These are phyloP conservation scores for Acanthamoeba culbertsoni DNA, from an alignment of 208 protist genomes.

Conservation along the genomic window DNA sequence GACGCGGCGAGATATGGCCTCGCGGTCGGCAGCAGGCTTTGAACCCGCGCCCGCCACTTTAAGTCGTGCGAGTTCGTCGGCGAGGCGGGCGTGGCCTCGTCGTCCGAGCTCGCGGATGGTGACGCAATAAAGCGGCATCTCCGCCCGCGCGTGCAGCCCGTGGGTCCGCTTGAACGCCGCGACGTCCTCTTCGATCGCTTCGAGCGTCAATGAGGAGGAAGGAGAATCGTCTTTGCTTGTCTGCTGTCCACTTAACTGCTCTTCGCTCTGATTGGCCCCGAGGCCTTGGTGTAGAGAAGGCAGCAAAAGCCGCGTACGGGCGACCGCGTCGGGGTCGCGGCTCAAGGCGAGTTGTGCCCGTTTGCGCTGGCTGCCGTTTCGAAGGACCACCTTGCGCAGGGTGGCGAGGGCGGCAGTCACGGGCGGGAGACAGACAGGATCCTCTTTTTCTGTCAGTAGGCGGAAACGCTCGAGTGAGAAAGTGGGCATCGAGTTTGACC, in stretches of 20 bases:
- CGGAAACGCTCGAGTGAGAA: not conserved
- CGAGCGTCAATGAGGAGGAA: not conserved
- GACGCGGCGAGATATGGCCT: not conserved
- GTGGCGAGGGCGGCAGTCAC: not conserved
- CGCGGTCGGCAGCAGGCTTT: not conserved
- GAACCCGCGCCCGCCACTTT: not conserved
- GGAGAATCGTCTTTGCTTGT: not conserved
- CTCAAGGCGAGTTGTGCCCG: not conserved
- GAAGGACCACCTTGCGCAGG: not conserved
- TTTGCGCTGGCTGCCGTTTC: not conserved
- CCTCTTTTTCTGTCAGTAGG: not conserved
- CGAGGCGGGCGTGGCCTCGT: not conserved
- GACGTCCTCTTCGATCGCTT: not conserved
- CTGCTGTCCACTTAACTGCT: no score
- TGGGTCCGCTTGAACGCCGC: not conserved
- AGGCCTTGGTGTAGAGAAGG: no score
- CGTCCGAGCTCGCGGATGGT: slow-evolving; percentile 15
- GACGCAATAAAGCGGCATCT: not conserved
- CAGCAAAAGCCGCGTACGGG: not conserved
- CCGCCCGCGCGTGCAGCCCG: not conserved
- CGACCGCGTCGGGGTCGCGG: not conserved
- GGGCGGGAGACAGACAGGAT: no score
- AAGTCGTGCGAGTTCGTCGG: not conserved
- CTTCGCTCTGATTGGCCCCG: no score
- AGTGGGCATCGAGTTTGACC: no score